Evolutionary conservation across 1,284 basidiomycete genomes (phyloP), one percentile per base, ranked within the genome.

Genomic region (Polyporus tsugae): DNA sequence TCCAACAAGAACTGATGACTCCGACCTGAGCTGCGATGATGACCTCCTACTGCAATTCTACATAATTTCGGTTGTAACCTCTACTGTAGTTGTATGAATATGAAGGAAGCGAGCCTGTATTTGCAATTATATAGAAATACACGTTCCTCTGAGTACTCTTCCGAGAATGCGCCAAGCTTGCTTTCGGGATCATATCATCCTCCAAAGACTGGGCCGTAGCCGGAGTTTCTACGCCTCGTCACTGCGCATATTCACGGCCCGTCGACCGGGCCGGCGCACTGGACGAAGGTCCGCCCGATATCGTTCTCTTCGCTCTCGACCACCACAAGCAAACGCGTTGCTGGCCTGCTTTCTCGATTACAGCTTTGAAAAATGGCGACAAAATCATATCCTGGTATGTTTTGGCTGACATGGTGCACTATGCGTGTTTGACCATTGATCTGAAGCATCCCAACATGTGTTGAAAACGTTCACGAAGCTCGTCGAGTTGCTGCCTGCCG

Each of bases 401-500:
- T 15, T 4, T 33, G 13, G 1, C 17, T 15, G 13, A 17, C 17
- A 15, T 33, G 2, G 6, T 15, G 13, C 9, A 11, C 22, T 6
- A 6, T 6, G 3, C 9, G 15, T 55, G 52, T 33, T 29, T 55
- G 6, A 33, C 13, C 25, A 55, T 35, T 25, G 29, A 2, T 38
- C 33, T 29, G 7, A 49, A 87, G 86, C 84, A 3, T 78, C 76
- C 63, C 74, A 84, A 35, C 89, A 91, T 76, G 84, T 82, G 46
- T 71, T 81, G 63, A 86, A 84, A 77, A 87, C 86, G 0, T 86
- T 89, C 66, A 75, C 81, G 53, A 79, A 85, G 62, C 80, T 91
- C 15, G 70, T 86, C 3, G 78, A 80, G 62, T 77, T 87, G 0
- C 74, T 91, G 7, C 85, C 89, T 55, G 75, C 74, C 0, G 74